phyloP scores from a whole-genome alignment of 352 stramenopile species.

The Phytopythium helicoides region DNA sequence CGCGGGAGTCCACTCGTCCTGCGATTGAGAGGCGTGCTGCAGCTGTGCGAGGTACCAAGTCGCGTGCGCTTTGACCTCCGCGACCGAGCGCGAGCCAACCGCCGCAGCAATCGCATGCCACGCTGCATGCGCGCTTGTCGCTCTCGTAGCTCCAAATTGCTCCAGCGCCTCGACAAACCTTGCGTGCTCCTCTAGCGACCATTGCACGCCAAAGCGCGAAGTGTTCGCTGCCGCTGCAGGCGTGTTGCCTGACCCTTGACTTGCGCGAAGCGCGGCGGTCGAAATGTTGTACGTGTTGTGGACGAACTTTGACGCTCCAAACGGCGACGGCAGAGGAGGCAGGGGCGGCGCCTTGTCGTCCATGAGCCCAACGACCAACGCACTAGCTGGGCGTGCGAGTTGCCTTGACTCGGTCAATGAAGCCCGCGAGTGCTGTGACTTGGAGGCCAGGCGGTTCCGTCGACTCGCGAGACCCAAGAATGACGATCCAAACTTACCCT shows the following conservation, averaged over 20 bases:
- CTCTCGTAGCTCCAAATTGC: slow-evolving; percentile 47
- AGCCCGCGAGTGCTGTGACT: too few relatives aligned
- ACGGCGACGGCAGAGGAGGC: slow-evolving; percentile 1
- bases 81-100: slow-evolving; percentile 46
- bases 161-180: slow-evolving; percentile 69
- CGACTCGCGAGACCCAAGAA: too few relatives aligned
- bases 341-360: slow-evolving; percentile 1
- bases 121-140: slow-evolving; percentile 29
- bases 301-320: not conserved
- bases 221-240: not conserved
- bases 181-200: slow-evolving; percentile 61
- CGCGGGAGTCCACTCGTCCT: slow-evolving; percentile 54
- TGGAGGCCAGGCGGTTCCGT: too few relatives aligned
- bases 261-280: slow-evolving; percentile 1
- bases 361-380: slow-evolving; percentile 1
- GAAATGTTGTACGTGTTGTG: slow-evolving; percentile 11
- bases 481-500: not conserved
- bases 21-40: slow-evolving; percentile 32
- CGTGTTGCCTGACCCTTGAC: not conserved
- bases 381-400: not conserved
- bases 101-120: slow-evolving; percentile 61
- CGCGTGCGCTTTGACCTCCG: slow-evolving; percentile 46
- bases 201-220: slow-evolving; percentile 11
- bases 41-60: slow-evolving; percentile 52
- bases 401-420: not conserved